phyloP scores from a whole-genome alignment of 352 stramenopile genomes.

The Phytophthora pini region DNA sequence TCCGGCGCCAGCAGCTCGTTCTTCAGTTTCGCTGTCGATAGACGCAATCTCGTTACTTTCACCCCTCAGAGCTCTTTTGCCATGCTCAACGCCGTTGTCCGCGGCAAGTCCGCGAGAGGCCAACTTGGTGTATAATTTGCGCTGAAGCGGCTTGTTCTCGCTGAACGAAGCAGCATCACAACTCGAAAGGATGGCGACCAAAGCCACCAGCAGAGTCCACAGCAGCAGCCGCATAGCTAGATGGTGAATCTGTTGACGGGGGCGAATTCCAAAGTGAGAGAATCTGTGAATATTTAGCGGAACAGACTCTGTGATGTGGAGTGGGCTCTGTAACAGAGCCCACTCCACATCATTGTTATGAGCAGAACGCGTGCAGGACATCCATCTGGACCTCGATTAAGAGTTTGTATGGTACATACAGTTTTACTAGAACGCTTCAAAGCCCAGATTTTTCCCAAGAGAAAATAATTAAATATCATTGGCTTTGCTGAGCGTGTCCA shows the following conservation, averaged over 20 bases:
- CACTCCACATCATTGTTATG: background rate
- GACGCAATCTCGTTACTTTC: background rate
- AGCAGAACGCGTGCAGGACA: background rate
- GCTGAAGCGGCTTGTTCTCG: conserved; percentile 1
- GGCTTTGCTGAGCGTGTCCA: too few relatives aligned
- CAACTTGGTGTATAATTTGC: background rate
- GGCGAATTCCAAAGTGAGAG: background rate
- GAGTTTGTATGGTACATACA: too few relatives aligned
- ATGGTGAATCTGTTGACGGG: background rate
- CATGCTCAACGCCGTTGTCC: background rate
- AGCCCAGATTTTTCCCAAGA: too few relatives aligned
- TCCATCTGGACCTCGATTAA: too few relatives aligned
- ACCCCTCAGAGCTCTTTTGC: background rate
- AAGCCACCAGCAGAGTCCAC: conserved; percentile 2
- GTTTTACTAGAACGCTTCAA: too few relatives aligned
- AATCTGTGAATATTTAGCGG: too few relatives aligned
- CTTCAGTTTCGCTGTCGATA: background rate
- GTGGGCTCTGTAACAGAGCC: background rate
- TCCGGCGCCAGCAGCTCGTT: background rate
- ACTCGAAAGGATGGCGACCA: conserved; percentile 2
- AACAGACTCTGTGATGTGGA: too few relatives aligned
- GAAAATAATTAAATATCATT: too few relatives aligned
- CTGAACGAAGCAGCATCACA: background rate
- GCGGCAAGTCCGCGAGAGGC: background rate
- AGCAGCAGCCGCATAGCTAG: conserved; percentile 4